Evolutionary conservation across 164 flowering plant genomes (phyloP), one percentile per base, ranked within the genome.

Genomic region (Akebia trifoliata): DNA sequence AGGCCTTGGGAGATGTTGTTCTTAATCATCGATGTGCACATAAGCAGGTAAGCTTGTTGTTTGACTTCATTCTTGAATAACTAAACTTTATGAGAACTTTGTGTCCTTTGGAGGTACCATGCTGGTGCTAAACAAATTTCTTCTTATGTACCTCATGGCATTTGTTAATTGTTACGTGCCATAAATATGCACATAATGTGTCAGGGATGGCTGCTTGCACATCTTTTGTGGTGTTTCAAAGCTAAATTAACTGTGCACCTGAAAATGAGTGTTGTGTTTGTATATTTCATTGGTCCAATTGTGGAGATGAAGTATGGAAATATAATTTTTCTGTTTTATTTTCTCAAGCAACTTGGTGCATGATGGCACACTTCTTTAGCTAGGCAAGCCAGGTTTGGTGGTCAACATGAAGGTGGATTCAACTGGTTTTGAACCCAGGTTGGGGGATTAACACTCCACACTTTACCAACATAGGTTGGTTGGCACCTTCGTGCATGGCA

Each of bases 11-110:
- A 39, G 86, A 81, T 69, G 86, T 74, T 63, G 86, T 81, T 25
- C 62, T 81, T 37, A 81, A 81, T 61, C 86, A 81, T 72, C 72
- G 86, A 62, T 81, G 86, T 63, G 86, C 86, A 10, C 83, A 81
- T 11, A 81, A 81, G 50, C 82, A 81, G 77, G 82, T 76, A 62
- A 32, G 47, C 20, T 50, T 39, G 2, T 58, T 9, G 32, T 25
- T 26, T 39, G 2, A 15, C 4, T 47, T 25, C 15, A 20, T 47
- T 40, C 21, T 44, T 44, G 48, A 44, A 44, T 11, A 20, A 8
- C 11, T 8, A 20, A 44, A 4, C 11, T 6, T 44, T 44, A 18
- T 56, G 6, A 24, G 24, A 56, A 12, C 36, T 24, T 54, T 54
- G 12, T 54, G 28, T n/a, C 29, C n/a, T 39, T 37, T 38, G 22